A percentile compares a stretch with the other conserved stretches of the same genome.
Evolutionary conservation across 2,329 filamentous ascomycete species (phyloP).

Genomic region (Daldinia sp.): DNA sequence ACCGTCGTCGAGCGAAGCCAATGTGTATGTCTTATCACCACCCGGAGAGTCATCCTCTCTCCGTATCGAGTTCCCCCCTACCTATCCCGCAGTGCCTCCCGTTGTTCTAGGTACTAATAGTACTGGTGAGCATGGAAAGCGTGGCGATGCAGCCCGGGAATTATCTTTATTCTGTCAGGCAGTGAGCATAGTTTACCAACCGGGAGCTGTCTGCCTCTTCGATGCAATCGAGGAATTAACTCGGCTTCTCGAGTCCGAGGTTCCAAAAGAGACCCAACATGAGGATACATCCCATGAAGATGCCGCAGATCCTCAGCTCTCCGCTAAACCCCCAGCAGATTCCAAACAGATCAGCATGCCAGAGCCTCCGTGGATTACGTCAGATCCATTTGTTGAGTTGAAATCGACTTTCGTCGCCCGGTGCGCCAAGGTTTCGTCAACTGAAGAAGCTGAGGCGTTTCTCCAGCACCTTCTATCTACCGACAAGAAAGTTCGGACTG

Average conservation of each 20-base stretch:
- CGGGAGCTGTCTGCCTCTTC: conserved; percentile 86
- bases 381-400: conserved; percentile 79
- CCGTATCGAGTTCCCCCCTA: conserved; percentile 74
- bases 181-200: conserved; percentile 74
- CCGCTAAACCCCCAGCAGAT: conserved; percentile 31
- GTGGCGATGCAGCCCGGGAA: conserved; percentile 78
- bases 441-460: conserved; percentile 76
- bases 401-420: conserved; percentile 91
- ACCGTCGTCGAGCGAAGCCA: conserved; percentile 54
- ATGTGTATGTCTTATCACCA: conserved; percentile 73
- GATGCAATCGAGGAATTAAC: conserved; percentile 85
- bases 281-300: conserved; percentile 31
- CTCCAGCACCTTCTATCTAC: conserved; percentile 81
- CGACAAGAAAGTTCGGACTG: conserved; percentile 85
- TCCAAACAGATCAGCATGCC: conserved; percentile 43
- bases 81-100: conserved; percentile 82
- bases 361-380: conserved; percentile 76
- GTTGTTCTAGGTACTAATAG: conserved; percentile 82
- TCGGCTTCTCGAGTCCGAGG: conserved; percentile 55
- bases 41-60: conserved; percentile 71
- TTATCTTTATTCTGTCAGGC: conserved; percentile 76
- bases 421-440: conserved; percentile 75
- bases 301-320: conserved; percentile 5
- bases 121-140: conserved; percentile 74
- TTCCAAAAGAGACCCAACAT: conserved; percentile 47